Base-by-base conservation (phyloP, 1,139 yeast genomes). In the Magnusiomyces ingens region DNA sequence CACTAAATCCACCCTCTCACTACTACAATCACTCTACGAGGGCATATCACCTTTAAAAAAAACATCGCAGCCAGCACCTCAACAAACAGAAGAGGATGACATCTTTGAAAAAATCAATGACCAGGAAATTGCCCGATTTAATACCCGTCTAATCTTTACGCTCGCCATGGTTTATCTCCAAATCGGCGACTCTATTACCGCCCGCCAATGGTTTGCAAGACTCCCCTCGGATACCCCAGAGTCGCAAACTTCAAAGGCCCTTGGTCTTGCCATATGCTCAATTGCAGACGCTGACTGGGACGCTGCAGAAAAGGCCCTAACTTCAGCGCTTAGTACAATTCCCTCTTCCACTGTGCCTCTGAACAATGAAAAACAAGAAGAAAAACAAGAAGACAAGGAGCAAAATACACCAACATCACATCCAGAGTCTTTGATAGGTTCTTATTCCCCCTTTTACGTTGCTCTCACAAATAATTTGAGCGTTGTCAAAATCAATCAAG, bases 1-100 rank as follows among this genome's bases (percentile, higher is more conserved):
- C 52, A 61, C 59, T 46, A 51, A 58, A 8, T 60, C 72, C 1
- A 73, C 72, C 0, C 53, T 67, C 13, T 62, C 64, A 11, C 69
- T 68, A 50, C 56, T 69, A 37, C 52, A 56, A 13, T 53, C 62
- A 2, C 58, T 68, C 49, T 60, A 63, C 48, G 32, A 26, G 8
- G 32, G 32, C 32, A 26, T 26, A 4, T 26, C 32, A 26, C 8
- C 8, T 8, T 26, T 8, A 26, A 26, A 26, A 26, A 4, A 46
- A 49, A 3, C 57, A 64, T 6, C 49, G 56, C 1, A 47, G 47
- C 12, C n/a, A n/a, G 29, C 49, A 15, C 47, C 48, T 10, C 52
- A 55, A 3, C 49, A 36, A 1, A 52, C 49, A 17, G 57, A 53
- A 2, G 41, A 49, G 8, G 49, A 38, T 26, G 50, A 48, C n/a